Evolutionary conservation across 164 flowering plant species (phyloP).

Genomic region (Malania oleifera): DNA sequence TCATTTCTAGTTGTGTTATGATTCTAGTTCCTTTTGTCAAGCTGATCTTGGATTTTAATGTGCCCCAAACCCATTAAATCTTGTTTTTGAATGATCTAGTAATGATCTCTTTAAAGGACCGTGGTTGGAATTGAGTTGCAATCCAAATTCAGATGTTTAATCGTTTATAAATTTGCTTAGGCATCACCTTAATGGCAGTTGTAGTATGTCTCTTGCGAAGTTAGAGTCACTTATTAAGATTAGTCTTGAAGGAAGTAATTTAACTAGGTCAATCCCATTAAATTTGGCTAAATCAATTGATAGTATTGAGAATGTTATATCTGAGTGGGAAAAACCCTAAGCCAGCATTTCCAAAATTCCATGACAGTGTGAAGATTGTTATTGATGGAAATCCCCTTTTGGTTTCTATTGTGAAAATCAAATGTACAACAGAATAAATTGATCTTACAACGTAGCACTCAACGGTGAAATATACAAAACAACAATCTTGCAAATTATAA

Average conservation of each 20-base stretch:
- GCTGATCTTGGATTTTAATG: conserved; percentile 43
- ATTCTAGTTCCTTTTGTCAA: conserved; percentile 52
- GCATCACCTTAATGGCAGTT: conserved; percentile 50
- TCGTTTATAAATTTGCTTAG: conserved; percentile 50
- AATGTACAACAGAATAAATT: too few species aligned
- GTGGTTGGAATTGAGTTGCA: conserved; percentile 68
- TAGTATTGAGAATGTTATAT: conserved; percentile 48
- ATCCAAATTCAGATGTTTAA: conserved; percentile 29
- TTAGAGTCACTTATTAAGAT: conserved; percentile 47
- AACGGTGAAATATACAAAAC: too few species aligned
- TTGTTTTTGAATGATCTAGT: conserved; percentile 61
- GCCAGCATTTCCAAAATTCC: conserved; percentile 67
- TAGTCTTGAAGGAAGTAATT: conserved; percentile 40
- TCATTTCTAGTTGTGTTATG: conserved; percentile 26
- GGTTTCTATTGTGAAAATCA: too few species aligned
- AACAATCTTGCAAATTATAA: too few species aligned
- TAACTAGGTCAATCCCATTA: conserved; percentile 46
- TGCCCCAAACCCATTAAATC: conserved; percentile 47
- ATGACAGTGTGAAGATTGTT: conserved; percentile 30
- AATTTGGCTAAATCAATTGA: conserved; percentile 39
- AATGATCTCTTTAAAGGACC: conserved; percentile 63
- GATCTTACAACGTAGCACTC: too few species aligned
- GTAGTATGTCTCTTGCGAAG: conserved; percentile 63
- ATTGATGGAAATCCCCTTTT: conserved; percentile 47
- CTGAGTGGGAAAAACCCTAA: conserved; percentile 49